These are phyloP conservation scores for Apiospora marii DNA, from an alignment of 2,329 filamentous ascomycete genomes.

Conservation along the genomic window DNA sequence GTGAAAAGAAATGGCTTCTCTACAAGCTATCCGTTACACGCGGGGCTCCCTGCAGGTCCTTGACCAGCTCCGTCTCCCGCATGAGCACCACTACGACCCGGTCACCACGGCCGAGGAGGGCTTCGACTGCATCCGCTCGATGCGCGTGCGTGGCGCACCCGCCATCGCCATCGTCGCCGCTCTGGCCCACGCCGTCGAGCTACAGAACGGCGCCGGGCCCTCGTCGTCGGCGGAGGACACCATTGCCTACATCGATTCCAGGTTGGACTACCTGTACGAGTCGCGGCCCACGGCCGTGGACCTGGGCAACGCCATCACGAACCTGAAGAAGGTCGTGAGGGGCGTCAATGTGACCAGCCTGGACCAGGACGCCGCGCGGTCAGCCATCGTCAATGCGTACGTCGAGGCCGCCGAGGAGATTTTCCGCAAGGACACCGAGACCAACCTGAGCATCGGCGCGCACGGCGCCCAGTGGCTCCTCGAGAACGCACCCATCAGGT, in stretches of 20 bases:
- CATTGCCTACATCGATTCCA: conserved; percentile 75
- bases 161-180: conserved; percentile 98
- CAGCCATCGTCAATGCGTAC: conserved; percentile 72
- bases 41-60: conserved; percentile 78
- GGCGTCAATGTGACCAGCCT: conserved; percentile 50
- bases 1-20: conserved; percentile 56
- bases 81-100: conserved; percentile 79
- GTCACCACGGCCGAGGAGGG: conserved; percentile 76
- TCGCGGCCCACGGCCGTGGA: conserved; percentile 96
- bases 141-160: conserved; percentile 84
- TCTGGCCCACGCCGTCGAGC: conserved; percentile 85
- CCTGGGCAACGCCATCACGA: conserved; percentile 85
- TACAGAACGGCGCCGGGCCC: conserved; percentile 63
- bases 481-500: conserved; percentile 58
- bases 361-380: conserved; percentile 52
- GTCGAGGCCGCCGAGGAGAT: conserved; percentile 85
- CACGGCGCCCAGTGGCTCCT: conserved; percentile 86
- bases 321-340: conserved; percentile 73
- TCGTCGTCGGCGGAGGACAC: conserved; percentile 61
- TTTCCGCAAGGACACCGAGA: conserved; percentile 83
- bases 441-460: conserved; percentile 86
- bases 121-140: conserved; percentile 83
- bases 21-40: conserved; percentile 81
- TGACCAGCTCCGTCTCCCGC: conserved; percentile 83
- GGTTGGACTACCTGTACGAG: conserved; percentile 85